Evolutionary conservation across 2,329 filamentous ascomycete genomes (phyloP), one percentile per base, ranked within the genome.

Genomic region (Alternaria arborescens): DNA sequence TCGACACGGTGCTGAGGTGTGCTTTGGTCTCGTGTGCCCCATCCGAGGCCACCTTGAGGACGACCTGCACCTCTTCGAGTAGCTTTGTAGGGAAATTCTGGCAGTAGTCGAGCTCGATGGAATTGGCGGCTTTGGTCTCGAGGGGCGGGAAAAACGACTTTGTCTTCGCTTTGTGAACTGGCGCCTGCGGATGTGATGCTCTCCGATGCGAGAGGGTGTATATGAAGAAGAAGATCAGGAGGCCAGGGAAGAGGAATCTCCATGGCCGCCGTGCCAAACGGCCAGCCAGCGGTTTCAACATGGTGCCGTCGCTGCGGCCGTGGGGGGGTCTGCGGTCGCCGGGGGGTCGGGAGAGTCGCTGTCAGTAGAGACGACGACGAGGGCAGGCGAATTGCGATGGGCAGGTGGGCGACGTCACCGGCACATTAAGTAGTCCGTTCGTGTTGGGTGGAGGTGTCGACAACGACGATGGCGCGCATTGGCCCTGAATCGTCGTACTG

Each of bases 1-100:
- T 82, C 46, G 85, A 86, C 34, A 85, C 82, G 64, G 82, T 86
- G 42, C 80, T 73, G 46, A 88, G 75, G 54, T 86, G 84, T 4
- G 83, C 80, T 28, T 82, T 76, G 53, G 80, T 79, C 42, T 80
- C 75, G 7, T 73, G 68, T 11, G 55, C 55, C 53, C 85, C 83
- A 58, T 79, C 80, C 54, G 81, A 79, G 50, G 84, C 83, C 46
- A 82, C 83, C 69, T 84, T 85, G 43, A 86, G 71, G 5, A 84
- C 79, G 2, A 83, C 77, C 67, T 83, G 81, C 36, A 83, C 72
- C 46, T 78, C 75, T 8, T 75, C 70, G n/a, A 83, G 74, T 20
- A 80, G 68, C 50, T 80, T 65, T 16, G 69, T 69, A 22, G 82
- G 80, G 63, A 81, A 81, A 63, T 72, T 72, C 34, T 73, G 68